Evolutionary conservation across 257 asterid genomes (phyloP), one percentile per base, ranked within the genome.

Genomic region (Coffea canephora): DNA sequence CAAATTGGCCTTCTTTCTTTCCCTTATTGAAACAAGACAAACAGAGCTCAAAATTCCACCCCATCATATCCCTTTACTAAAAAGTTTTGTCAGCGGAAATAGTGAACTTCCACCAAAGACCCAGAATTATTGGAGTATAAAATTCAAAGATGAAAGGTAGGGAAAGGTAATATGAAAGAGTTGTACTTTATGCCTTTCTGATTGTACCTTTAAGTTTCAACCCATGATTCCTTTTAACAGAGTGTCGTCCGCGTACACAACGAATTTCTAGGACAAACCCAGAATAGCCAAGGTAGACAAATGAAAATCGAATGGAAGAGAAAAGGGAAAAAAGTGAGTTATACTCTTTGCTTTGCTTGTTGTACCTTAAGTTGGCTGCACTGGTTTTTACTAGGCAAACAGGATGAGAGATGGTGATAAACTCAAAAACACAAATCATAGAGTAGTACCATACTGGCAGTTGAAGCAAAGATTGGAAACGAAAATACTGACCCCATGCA

Each of bases 401-500:
- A 68, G 19, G 23, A 41, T 39, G 43, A 74, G 8, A 41, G 48
- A 46, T 12, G 6, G 62, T 16, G n/a, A 16, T 21, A 55, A 55
- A 54, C 4, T 39, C 43, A 39, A 1, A 39, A 39, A 39, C 43
- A 39, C 43, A 39, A 39, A 39, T 31, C 34, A 55, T 18, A 0
- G 1, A 57, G 10, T 19, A 52, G 57, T 52, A 57, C 27, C 3
- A 1, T 54, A 54, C 3, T 3, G 19, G n/a, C 19, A 55, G 62
- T 15, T 10, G 15, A 14, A 36, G 65, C 23, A 12, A 43, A 43
- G 73, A 82, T 39, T 52, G 69, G 78, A 61, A 69, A 57, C 55
- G 73, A 73, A 39, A 88, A 72, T 77, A 89, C 97, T 91, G 88
- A 92, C 98, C 98, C 97, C 98, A 94, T 94, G 91, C 93, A 92